Percentiles rank a stretch among this genome's conserved stretches.
These are phyloP conservation scores for Trypanosoma caninum DNA, from an alignment of 208 protist genomes.

Conservation along the genomic window DNA sequence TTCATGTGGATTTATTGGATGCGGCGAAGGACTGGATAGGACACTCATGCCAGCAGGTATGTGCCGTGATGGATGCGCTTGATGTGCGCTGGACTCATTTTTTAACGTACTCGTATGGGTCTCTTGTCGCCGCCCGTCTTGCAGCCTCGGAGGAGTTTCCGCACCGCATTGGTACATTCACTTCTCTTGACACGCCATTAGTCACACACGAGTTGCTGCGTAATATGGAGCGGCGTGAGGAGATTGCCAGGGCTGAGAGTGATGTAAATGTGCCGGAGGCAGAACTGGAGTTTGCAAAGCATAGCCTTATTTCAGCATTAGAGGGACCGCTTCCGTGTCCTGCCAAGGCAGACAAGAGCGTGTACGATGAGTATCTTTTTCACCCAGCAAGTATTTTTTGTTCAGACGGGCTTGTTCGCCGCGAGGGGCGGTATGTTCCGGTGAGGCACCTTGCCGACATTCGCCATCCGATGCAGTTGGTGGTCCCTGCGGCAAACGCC, in stretches of 20 bases:
- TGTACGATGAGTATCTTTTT: conserved; percentile 61
- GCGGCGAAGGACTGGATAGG: conserved; percentile 32
- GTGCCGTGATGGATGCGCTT: conserved; percentile 73
- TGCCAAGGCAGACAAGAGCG: conserved; percentile 28
- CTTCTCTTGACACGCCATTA: conserved; percentile 75
- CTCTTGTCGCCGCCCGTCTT: conserved; percentile 75
- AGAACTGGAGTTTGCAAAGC: conserved; percentile 59
- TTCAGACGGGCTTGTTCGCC: conserved; percentile 42
- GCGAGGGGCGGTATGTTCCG: conserved; percentile 60
- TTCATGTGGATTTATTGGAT: conserved; percentile 25
- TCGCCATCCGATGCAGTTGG: conserved; percentile 74
- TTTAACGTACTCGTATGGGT: conserved; percentile 71
- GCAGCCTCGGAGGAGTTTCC: conserved; percentile 45
- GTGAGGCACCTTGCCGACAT: conserved; percentile 50
- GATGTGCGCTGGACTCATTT: conserved; percentile 79
- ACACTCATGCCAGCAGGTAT: conserved; percentile 56
- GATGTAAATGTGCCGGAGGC: conserved; percentile 75
- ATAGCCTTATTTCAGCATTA: conserved; percentile 39
- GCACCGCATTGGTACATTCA: conserved; percentile 66
- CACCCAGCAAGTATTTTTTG: conserved; percentile 32
- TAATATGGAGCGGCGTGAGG: conserved; percentile 48
- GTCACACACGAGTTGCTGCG: conserved; percentile 52
- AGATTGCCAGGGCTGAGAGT: conserved; percentile 57
- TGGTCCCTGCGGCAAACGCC: conserved; percentile 46
- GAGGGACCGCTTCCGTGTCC: conserved; percentile 48